Evolutionary conservation across 768 basidiomycete genomes (phyloP), one percentile per base, ranked within the genome.

Genomic region (Pulveroboletus sp.): DNA sequence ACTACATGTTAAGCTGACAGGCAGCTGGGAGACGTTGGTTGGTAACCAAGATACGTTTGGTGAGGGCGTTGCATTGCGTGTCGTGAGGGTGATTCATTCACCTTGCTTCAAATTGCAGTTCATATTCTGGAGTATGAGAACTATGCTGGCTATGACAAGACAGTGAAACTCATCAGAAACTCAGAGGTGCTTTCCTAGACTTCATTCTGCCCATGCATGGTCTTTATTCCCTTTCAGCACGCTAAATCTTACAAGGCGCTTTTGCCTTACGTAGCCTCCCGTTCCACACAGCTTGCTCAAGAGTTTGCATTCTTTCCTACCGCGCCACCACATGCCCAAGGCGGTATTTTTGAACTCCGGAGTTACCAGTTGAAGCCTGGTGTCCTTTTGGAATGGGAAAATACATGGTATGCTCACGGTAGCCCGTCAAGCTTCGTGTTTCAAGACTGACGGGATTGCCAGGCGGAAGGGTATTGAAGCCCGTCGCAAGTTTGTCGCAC

Each of bases 261-360:
- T 74, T 76, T 91, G 11, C 94, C 93, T 6, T 80, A 80, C 63
- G 66, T 98, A 35, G 76, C 69, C 11, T 83, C 82, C 14, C 82
- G 94, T 37, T 76, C 83, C 28, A 77, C 78, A 14, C 92, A 95
- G 58, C 78, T 95, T 42, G 83, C 80, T 58, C 91, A 93, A 65
- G 95, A 99, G 66, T 99, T 99, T 70, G 91, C 90, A 1, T 95
- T 97, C 73, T 83, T 94, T 64, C 92, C 93, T 6, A 90, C 93
- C 2, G 80, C 89, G 17, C 92, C 93, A 31, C 93, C 94, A 6
- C 86, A 79, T 57, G 76, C 82, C 5, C 80, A 87, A 57, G 95
- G 94, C 6, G 95, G 96, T 6, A 75, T 99, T 40, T 99, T 96
- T 64, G 96, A 99, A 70, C 74, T 98, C 59, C 79, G 96, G 59